Percentiles rank a stretch among this genome's conserved stretches.
phyloP scores from a whole-genome alignment of 2,329 filamentous ascomycete genomes.

The Fusarium pilosicola region DNA sequence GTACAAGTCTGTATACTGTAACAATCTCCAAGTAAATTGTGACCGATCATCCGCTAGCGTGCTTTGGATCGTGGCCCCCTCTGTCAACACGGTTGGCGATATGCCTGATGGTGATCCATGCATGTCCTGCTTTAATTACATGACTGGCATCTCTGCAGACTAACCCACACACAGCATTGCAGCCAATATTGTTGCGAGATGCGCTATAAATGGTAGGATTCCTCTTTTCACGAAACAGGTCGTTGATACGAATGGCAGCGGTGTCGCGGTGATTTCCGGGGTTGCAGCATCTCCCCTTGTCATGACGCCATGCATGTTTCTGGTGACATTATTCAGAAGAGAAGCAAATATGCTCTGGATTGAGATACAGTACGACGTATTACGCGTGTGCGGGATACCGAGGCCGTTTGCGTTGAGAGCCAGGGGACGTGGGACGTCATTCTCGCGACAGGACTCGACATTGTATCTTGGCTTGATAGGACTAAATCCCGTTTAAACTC shows the following conservation, averaged over 20 bases:
- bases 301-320: neutral
- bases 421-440: neutral
- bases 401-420: neutral
- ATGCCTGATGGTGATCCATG: neutral
- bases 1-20: neutral
- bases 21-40: neutral
- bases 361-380: neutral
- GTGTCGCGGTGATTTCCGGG: neutral
- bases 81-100: neutral
- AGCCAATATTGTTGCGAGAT: neutral
- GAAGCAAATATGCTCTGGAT: neutral
- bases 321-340: neutral
- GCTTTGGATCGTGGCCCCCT: neutral
- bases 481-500: neutral
- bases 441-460: neutral
- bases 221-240: neutral
- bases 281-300: neutral
- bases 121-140: neutral
- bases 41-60: neutral
- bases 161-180: neutral
- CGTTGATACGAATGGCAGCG: neutral
- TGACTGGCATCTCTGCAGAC: neutral
- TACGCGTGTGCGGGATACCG: neutral
- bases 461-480: neutral
- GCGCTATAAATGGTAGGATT: accelerated